Evolutionary conservation across 306 rosid species (phyloP), one percentile per base, ranked within the genome.

Genomic region (Lathyrus oleraceus): DNA sequence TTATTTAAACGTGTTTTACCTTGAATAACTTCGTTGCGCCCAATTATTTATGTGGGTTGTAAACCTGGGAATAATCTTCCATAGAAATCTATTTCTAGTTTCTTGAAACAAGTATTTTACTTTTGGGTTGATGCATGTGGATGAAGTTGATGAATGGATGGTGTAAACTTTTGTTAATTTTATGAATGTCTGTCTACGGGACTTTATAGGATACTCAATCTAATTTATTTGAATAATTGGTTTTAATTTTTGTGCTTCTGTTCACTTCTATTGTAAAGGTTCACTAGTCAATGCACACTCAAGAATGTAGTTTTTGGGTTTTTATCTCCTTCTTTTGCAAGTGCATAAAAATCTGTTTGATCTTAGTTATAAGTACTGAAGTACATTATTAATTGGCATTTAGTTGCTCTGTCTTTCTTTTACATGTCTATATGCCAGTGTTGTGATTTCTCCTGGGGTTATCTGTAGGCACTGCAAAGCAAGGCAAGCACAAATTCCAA

Each of bases 391-490:
- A 20, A 39, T 38, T 27, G 56, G 42, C 70, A 77, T 38, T 44
- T 59, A 60, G 59, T 60, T 62, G 5, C 42, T 5, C 25, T 13
- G 44, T 10, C 42, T 61, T 53, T 35, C 64, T 69, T 64, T 38
- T 30, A 61, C 66, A 27, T 65, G 10, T 39, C 36, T 27, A 10
- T 25, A 10, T 71, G 27, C 30, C 43, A 23, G 71, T 36, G 15
- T 47, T 56, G 58, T 78, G 65, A 53, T 36, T 76, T 85, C 16
- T 28, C 61, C 48, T 48, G 39, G 56, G 52, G 61, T 84, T 78
- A 59, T 76, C 54, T 52, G 72, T 51, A 94, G 99, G 96, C 99
- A 90, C 65, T 94, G 92, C 86, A 88, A 90, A 76, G 92, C 96
- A 69, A 88, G 97, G 48, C 97, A 87, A 69, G 85, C 97, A 12